phyloP scores from a whole-genome alignment of 371 early-diverging fungal genomes.

The Choanephora cucurbitarum region DNA sequence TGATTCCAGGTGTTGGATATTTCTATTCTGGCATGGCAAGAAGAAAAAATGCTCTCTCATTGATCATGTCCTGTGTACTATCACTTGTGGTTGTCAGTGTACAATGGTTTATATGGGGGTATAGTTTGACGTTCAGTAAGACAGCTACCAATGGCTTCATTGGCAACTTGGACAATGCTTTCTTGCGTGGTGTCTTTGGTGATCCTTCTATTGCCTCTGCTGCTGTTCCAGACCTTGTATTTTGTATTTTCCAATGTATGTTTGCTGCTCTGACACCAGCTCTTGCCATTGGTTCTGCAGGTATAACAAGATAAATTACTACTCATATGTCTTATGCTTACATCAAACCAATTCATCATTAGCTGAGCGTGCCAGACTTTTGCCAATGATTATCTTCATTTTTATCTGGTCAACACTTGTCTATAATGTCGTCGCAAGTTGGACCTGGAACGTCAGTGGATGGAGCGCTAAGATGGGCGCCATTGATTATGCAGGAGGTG shows the following conservation, averaged over 20 bases:
- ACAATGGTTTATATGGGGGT: constrained; percentile 90
- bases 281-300: constrained; percentile 80
- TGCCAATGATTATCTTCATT: constrained; percentile 86
- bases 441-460: constrained; percentile 90
- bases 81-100: constrained; percentile 72
- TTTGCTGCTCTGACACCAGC: constrained; percentile 89
- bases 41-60: constrained; percentile 77
- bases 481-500: constrained; percentile 81
- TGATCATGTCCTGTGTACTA: constrained; percentile 69
- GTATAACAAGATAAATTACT: background rate
- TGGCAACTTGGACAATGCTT: constrained; percentile 78
- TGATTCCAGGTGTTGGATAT: constrained; percentile 87
- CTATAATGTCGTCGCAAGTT: constrained; percentile 87
- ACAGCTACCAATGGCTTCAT: constrained; percentile 64
- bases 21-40: constrained; percentile 92
- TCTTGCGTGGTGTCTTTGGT: constrained; percentile 60
- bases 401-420: constrained; percentile 93
- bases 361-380: constrained; percentile 85
- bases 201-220: constrained; percentile 58
- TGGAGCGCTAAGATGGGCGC: constrained; percentile 79
- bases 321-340: background rate
- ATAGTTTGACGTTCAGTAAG: constrained; percentile 82
- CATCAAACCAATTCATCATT: no score
- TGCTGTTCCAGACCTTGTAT: constrained; percentile 71
- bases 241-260: constrained; percentile 78